These are phyloP conservation scores for Zygosaccharomyces bailii DNA, from an alignment of 805 yeast species.

Conservation along the genomic window DNA sequence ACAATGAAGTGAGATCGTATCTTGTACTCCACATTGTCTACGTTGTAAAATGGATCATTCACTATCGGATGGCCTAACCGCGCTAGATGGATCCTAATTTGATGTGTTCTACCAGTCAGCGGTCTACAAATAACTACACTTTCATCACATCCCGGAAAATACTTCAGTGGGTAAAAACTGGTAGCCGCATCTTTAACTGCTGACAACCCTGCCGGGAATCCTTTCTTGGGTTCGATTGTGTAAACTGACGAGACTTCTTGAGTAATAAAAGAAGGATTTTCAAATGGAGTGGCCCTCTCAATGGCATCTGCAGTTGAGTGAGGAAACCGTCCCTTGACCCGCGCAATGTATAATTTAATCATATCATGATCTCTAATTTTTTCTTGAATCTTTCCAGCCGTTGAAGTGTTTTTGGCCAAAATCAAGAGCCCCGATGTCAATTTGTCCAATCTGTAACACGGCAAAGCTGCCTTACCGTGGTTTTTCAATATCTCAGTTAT, in stretches of 20 bases:
- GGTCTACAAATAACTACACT: slow-evolving; percentile 80
- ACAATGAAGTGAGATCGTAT: slow-evolving; percentile 25
- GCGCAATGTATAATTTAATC: slow-evolving; percentile 74
- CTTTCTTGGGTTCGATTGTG: slow-evolving; percentile 67
- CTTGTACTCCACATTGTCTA: slow-evolving; percentile 23
- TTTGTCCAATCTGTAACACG: slow-evolving; percentile 85
- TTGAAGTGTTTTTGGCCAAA: slow-evolving; percentile 27
- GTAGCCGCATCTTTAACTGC: slow-evolving; percentile 65
- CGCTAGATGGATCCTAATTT: slow-evolving; percentile 88
- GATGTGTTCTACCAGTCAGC: slow-evolving; percentile 93
- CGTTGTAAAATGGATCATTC: slow-evolving; percentile 72
- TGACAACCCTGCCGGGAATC: slow-evolving; percentile 48
- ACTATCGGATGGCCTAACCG: slow-evolving; percentile 81
- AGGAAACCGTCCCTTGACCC: slow-evolving; percentile 84
- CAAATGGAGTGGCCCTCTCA: slow-evolving; percentile 31
- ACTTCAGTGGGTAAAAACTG: slow-evolving; percentile 56
- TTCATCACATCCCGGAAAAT: slow-evolving; percentile 45
- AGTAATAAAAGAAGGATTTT: slow-evolving; percentile 12
- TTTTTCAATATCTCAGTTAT: slow-evolving; percentile 70
- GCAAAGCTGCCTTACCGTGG: slow-evolving; percentile 56
- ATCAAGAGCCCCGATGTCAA: slow-evolving; percentile 90
- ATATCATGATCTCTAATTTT: slow-evolving; percentile 58
- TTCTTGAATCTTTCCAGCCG: slow-evolving; percentile 67
- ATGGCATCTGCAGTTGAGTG: slow-evolving; percentile 14
- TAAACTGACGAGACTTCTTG: slow-evolving; percentile 45